These are phyloP conservation scores for Aegilops sharonensis DNA, from an alignment of 176 grass and related monocot species.

Conservation along the genomic window DNA sequence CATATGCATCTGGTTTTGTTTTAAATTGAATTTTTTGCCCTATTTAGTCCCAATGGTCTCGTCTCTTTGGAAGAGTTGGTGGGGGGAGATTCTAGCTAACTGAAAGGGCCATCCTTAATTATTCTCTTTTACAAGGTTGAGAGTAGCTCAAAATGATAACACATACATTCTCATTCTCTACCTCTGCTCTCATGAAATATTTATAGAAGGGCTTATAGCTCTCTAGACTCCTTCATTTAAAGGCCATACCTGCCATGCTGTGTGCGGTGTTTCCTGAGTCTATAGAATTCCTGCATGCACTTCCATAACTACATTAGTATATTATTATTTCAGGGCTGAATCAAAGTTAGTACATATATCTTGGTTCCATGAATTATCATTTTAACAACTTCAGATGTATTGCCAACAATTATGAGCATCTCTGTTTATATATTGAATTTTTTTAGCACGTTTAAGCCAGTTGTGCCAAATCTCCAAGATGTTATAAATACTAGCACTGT, in stretches of 20 bases:
- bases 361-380: not conserved
- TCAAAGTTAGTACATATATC: not conserved
- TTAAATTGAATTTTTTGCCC: not conserved
- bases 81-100: not conserved
- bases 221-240: not conserved
- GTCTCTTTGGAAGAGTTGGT: not conserved
- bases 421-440: not conserved
- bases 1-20: not conserved
- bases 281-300: not conserved
- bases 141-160: constrained; percentile 1
- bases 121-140: not conserved
- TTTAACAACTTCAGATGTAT: constrained; percentile 25
- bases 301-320: not conserved
- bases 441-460: not conserved
- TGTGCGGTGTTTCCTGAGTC: not conserved
- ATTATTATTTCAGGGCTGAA: not conserved
- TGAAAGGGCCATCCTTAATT: not conserved
- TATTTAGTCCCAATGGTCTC: not conserved
- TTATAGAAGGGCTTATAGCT: not conserved
- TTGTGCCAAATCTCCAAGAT: not conserved
- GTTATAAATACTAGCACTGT: constrained; percentile 23
- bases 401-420: not conserved
- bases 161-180: not conserved
- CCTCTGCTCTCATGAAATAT: not conserved
- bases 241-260: not conserved